A percentile compares a stretch with the other conserved stretches of the same genome.
These are phyloP conservation scores for Climacium dendroides DNA, from an alignment of 225 moss, liverwort and hornwort species.

Conservation along the genomic window DNA sequence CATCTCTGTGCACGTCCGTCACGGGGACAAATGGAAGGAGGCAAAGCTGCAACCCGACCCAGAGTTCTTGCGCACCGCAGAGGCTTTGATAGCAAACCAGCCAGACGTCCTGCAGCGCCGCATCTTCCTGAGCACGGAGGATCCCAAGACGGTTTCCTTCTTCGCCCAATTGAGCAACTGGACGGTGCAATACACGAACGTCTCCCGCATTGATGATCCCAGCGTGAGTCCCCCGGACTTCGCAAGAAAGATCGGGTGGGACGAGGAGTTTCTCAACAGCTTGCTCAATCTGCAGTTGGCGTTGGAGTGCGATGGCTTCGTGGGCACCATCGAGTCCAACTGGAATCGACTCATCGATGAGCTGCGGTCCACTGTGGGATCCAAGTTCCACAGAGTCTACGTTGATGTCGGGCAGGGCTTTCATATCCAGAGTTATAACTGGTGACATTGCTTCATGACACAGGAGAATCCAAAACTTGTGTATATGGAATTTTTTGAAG, in stretches of 20 bases:
- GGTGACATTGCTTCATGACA: neutral
- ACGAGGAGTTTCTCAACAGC: slow-evolving; percentile 16
- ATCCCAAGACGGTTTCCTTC: neutral
- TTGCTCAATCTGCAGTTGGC: slow-evolving; percentile 16
- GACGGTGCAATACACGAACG: neutral
- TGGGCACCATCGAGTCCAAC: neutral
- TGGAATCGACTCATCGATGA: slow-evolving; percentile 19
- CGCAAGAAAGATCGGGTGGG: neutral
- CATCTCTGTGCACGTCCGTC: slow-evolving; percentile 7
- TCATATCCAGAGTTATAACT: neutral
- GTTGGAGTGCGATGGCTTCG: slow-evolving; percentile 18
- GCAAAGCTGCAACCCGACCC: neutral
- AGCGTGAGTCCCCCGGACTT: neutral
- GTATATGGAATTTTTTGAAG: neutral
- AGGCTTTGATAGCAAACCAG: neutral
- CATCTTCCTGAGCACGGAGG: slow-evolving; percentile 23
- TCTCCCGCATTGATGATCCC: neutral
- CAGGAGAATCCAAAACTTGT: neutral
- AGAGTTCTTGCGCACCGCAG: neutral
- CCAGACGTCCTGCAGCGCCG: neutral
- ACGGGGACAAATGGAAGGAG: slow-evolving; percentile 21
- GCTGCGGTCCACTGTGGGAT: neutral
- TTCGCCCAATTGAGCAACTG: neutral
- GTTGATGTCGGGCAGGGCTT: slow-evolving; percentile 1
- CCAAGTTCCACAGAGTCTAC: neutral